Base-by-base conservation (phyloP, 1,139 yeast species). In the Williopsis jadinii region DNA sequence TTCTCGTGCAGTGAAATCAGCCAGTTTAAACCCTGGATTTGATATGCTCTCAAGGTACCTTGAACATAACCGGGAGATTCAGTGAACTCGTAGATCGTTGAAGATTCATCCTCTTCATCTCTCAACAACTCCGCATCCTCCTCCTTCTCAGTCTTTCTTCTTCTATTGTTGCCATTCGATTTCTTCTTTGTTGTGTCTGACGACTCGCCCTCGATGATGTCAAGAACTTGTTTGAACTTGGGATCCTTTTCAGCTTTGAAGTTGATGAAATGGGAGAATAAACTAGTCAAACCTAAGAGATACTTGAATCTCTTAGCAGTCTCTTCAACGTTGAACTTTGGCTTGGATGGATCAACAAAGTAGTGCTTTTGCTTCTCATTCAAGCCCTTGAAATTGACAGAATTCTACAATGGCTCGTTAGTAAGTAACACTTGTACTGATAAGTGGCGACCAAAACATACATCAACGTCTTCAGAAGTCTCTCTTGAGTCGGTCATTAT, bases 11-110 rank as follows among this genome's bases (percentile, higher is more conserved):
- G 66, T 1, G 88, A 77, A 19, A 88, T 78, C 55, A 90, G 67
- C 97, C 97, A 90, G 64, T 90, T 90, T 50, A 90, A 71, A 42
- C 97, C 97, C 60, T 85, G 95, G 45, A 90, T 75, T 63, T 90
- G 97, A 62, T 90, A 84, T n/a, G 84, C 82, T 55, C 94, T 71
- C 45, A 84, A 60, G 41, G 62, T 62, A 13, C 94, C 94, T 40
- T 80, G 67, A 30, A 84, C 61, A 53, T 71, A 84, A 0, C 71
- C 67, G 0, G 94, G 94, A 44, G 80, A 71, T 52, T 81, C 84
- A 3, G 78, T 70, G 53, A 79, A 77, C 53, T 79, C 86, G 11
- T 74, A 70, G 38, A 72, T 65, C 3, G 70, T 63, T 13, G 62
- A 62, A 12, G 67, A 62, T 6, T 53, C 61, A n/a, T 52, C 54